A percentile compares a stretch with the other conserved stretches of the same genome.
These are phyloP conservation scores for Buxus sempervirens DNA, from an alignment of 164 flowering plant genomes.

Conservation along the genomic window DNA sequence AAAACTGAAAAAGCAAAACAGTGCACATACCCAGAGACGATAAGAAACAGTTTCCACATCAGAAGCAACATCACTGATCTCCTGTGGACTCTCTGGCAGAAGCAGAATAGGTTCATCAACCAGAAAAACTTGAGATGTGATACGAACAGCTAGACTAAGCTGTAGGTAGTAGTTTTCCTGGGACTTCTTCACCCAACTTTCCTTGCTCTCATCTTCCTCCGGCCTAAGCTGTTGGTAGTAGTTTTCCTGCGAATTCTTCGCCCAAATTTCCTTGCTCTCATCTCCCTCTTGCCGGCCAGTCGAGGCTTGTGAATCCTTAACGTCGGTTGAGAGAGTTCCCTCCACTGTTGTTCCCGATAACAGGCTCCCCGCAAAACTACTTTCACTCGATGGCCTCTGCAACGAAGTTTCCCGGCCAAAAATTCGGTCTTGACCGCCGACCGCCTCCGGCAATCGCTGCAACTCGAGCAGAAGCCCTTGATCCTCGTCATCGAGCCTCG, in stretches of 20 bases:
- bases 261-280: constrained; percentile 27
- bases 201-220: constrained; percentile 25
- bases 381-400: constrained; percentile 56
- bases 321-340: constrained; percentile 36
- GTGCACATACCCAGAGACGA: constrained; percentile 71
- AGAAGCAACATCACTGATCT: constrained; percentile 15
- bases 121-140: constrained; percentile 50
- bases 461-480: constrained; percentile 33
- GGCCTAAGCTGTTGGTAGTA: too few species aligned
- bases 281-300: constrained; percentile 22
- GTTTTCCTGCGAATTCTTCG: constrained; percentile 40
- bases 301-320: constrained; percentile 23
- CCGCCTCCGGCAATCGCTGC: constrained; percentile 19
- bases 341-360: constrained; percentile 62
- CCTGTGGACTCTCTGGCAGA: constrained; percentile 24
- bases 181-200: constrained; percentile 38
- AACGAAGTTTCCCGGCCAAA: constrained; percentile 44
- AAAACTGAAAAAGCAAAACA: not conserved
- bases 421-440: constrained; percentile 19
- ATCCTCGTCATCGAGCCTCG: constrained; percentile 23
- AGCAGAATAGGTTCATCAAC: constrained; percentile 33
- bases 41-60: constrained; percentile 63
- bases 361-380: constrained; percentile 69
- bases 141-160: constrained; percentile 57
- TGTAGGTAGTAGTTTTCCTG: constrained; percentile 73